Percentiles rank a stretch among this genome's conserved stretches.
Conservation (phyloP, 2,329 filamentous ascomycete species). For the Sporothrix euskadiensis region DNA sequence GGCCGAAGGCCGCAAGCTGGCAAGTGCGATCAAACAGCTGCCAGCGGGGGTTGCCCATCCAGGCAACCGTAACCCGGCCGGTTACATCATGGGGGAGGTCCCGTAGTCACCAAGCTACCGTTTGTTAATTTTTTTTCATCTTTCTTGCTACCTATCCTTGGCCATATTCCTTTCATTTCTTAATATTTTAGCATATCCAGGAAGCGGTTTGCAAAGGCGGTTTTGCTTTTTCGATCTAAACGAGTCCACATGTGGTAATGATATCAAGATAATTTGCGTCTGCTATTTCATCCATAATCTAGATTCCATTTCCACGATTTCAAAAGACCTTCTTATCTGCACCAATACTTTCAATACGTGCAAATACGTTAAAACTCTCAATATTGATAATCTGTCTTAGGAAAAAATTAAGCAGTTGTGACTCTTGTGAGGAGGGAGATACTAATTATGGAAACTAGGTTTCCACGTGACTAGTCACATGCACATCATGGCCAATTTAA, state of each 20-base stretch:
- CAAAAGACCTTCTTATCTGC: too few relatives aligned
- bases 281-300: neutral
- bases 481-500: neutral
- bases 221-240: neutral
- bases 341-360: too few relatives aligned
- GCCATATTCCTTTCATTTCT: neutral
- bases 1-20: conserved; percentile 53
- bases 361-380: too few relatives aligned
- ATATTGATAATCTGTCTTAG: too few relatives aligned
- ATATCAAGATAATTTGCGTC: neutral
- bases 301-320: too few relatives aligned
- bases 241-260: neutral
- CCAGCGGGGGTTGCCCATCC: conserved; percentile 37
- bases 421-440: too few relatives aligned
- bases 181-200: neutral
- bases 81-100: conserved; percentile 57
- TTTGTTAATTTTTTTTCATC: neutral
- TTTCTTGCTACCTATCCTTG: neutral
- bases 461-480: neutral
- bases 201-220: neutral
- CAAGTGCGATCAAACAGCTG: conserved; percentile 45
- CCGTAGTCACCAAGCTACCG: conserved; percentile 38
- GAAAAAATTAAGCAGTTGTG: too few relatives aligned
- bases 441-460: too few relatives aligned
- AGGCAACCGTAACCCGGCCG: conserved; percentile 49